phyloP scores from a whole-genome alignment of 192 early-diverging fungal species.

The Coemansia sp. region DNA sequence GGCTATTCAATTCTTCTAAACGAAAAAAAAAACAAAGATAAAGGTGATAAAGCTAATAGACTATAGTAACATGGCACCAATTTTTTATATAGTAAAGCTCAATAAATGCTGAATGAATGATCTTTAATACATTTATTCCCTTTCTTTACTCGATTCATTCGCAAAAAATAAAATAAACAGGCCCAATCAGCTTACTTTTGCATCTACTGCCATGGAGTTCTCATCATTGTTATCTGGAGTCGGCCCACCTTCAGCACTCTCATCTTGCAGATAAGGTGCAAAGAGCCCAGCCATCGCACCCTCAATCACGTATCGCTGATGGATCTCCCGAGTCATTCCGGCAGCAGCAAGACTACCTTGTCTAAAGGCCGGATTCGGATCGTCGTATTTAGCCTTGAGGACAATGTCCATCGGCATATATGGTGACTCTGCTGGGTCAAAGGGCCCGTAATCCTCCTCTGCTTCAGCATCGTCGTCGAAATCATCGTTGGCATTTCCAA shows the following conservation, averaged over 20 bases:
- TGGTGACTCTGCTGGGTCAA: slow-evolving; percentile 50
- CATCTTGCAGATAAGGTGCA: slow-evolving; percentile 23
- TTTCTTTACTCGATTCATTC: too few relatives aligned
- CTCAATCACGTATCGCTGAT: slow-evolving; percentile 48
- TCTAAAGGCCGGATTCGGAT: slow-evolving; percentile 40
- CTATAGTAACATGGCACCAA: neutral
- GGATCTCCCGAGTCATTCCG: slow-evolving; percentile 55
- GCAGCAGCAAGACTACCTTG: slow-evolving; percentile 30
- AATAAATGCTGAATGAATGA: neutral
- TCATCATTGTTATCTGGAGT: neutral
- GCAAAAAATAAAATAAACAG: neutral
- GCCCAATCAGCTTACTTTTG: neutral
- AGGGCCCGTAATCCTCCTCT: slow-evolving; percentile 25
- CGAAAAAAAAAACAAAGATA: too few relatives aligned
- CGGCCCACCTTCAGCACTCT: neutral
- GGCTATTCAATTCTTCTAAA: too few relatives aligned
- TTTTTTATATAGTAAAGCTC: neutral
- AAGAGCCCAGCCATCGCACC: slow-evolving; percentile 52
- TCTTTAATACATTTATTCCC: neutral
- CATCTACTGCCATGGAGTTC: neutral
- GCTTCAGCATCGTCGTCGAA: slow-evolving; percentile 25
- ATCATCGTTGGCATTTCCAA: slow-evolving; percentile 25
- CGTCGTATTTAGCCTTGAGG: slow-evolving; percentile 38
- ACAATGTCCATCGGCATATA: slow-evolving; percentile 36
- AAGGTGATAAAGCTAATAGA: too few relatives aligned